A percentile compares a stretch with the other conserved stretches of the same genome.
Conservation (phyloP, 2,329 filamentous ascomycete species). For the Gliomastix tumulicola region DNA sequence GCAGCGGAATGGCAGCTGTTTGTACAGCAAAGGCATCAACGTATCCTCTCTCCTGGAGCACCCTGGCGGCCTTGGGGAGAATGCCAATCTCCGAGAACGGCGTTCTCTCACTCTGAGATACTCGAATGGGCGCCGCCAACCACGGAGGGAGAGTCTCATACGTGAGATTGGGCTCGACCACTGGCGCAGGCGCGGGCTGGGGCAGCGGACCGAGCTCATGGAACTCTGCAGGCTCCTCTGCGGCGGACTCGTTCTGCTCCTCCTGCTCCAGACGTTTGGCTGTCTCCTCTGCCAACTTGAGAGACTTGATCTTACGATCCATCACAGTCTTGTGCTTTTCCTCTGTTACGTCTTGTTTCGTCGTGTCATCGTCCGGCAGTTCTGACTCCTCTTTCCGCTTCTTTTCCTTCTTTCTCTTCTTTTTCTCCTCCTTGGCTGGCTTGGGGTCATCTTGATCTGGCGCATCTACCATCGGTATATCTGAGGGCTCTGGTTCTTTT, state of each 20-base stretch:
- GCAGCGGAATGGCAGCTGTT: conserved; percentile 60
- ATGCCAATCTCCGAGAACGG: conserved; percentile 62
- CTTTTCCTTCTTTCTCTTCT: conserved; percentile 8
- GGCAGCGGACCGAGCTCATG: conserved; percentile 77
- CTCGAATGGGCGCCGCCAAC: conserved; percentile 69
- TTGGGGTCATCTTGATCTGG: conserved; percentile 6
- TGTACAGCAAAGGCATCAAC: conserved; percentile 35
- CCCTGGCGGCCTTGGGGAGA: conserved; percentile 47
- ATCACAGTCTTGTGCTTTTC: conserved; percentile 43
- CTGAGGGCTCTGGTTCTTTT: too few species aligned
- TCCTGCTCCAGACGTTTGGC: conserved; percentile 30
- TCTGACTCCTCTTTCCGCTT: conserved; percentile 22
- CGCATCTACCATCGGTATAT: conserved; percentile 6
- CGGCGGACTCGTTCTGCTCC: conserved; percentile 19
- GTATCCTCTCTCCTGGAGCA: conserved; percentile 54
- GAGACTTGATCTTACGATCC: conserved; percentile 47
- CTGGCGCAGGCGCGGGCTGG: conserved; percentile 60
- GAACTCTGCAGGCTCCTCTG: conserved; percentile 32
- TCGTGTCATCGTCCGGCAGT: conserved; percentile 13
- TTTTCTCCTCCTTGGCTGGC: conserved; percentile 6
- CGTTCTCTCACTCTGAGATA: conserved; percentile 50
- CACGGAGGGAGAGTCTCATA: conserved; percentile 76
- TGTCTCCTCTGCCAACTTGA: conserved; percentile 31
- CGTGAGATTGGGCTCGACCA: conserved; percentile 51
- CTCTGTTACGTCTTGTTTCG: conserved; percentile 14